Percentiles rank a stretch among this genome's conserved stretches.
Evolutionary conservation across 345 rosid species (phyloP).

Genomic region (Chamaenerion angustifolium): DNA sequence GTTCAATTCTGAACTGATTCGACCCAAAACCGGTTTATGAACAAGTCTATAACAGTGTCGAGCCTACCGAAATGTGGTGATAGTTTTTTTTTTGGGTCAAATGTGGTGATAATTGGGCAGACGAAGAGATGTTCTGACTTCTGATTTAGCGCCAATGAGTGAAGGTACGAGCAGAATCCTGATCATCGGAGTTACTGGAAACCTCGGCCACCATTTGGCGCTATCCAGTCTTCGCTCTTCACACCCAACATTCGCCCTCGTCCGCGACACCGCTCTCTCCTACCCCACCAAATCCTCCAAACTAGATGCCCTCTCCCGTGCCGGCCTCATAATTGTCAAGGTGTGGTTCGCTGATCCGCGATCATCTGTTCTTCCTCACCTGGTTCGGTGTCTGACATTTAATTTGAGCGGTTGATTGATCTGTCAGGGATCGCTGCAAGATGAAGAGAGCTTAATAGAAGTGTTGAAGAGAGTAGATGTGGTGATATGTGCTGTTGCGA

Average conservation of each 20-base stretch:
- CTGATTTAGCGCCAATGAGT: too few relatives aligned
- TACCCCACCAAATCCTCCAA: slow-evolving; percentile 33
- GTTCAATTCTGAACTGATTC: too few relatives aligned
- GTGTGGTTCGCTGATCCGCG: slow-evolving; percentile 10
- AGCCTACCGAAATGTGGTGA: too few relatives aligned
- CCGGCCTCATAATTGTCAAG: slow-evolving; percentile 48
- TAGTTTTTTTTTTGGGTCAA: too few relatives aligned
- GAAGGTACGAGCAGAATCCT: slow-evolving; percentile 44
- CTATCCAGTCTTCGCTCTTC: slow-evolving; percentile 28
- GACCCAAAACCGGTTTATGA: too few relatives aligned
- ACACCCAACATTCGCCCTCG: slow-evolving; percentile 52
- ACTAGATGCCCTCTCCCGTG: slow-evolving; percentile 30
- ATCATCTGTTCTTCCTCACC: background rate
- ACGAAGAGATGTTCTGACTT: too few relatives aligned
- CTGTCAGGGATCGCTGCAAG: slow-evolving; percentile 58
- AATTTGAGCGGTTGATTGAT: slow-evolving; percentile 1
- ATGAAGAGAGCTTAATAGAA: slow-evolving; percentile 42
- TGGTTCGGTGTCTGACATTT: background rate
- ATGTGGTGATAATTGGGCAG: too few relatives aligned
- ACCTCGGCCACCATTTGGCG: slow-evolving; percentile 45
- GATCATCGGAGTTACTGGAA: slow-evolving; percentile 65
- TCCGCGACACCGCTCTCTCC: slow-evolving; percentile 31
- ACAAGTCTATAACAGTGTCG: too few relatives aligned
- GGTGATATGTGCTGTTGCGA: slow-evolving; percentile 57
- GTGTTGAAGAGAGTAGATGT: slow-evolving; percentile 69